Conservation (phyloP, 495 filamentous ascomycete genomes). For the Trichoderma reesei region DNA sequence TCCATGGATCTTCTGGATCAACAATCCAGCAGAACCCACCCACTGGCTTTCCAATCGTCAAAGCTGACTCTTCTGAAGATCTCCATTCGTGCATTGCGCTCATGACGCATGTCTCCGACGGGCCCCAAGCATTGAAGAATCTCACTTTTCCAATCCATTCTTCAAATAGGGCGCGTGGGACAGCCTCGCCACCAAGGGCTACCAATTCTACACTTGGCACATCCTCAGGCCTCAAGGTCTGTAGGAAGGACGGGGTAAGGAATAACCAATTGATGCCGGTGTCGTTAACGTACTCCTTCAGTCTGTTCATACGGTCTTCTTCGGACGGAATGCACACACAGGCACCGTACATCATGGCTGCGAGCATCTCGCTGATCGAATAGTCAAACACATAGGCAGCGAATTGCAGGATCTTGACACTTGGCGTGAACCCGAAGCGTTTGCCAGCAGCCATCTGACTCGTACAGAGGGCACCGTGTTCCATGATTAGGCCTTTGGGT, state of each 20-base stretch:
- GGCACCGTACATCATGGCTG: neutral
- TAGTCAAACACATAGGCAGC: neutral
- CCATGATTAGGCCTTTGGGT: neutral
- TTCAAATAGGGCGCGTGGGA: constrained; percentile 8
- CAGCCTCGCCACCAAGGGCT: constrained; percentile 16
- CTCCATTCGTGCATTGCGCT: constrained; percentile 27
- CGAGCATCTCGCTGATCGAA: neutral
- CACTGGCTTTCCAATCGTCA: constrained; percentile 28
- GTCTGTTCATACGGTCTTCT: neutral
- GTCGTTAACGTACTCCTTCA: constrained; percentile 13
- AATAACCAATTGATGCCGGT: constrained; percentile 7
- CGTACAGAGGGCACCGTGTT: neutral
- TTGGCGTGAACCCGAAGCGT: neutral
- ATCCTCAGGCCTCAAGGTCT: constrained; percentile 13
- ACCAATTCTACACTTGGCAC: constrained; percentile 17
- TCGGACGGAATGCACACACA: neutral
- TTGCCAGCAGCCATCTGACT: neutral
- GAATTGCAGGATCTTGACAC: neutral
- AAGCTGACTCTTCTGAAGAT: neutral
- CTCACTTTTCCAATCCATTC: neutral
- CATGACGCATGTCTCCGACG: constrained; percentile 24
- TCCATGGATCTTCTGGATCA: constrained; percentile 38
- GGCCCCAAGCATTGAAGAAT: constrained; percentile 46
- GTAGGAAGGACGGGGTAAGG: constrained; percentile 10
- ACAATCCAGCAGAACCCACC: constrained; percentile 41